A percentile compares a stretch with the other conserved stretches of the same genome.
These are phyloP conservation scores for Scheffersomyces parashehatae DNA, from an alignment of 1,139 yeast genomes.

Conservation along the genomic window DNA sequence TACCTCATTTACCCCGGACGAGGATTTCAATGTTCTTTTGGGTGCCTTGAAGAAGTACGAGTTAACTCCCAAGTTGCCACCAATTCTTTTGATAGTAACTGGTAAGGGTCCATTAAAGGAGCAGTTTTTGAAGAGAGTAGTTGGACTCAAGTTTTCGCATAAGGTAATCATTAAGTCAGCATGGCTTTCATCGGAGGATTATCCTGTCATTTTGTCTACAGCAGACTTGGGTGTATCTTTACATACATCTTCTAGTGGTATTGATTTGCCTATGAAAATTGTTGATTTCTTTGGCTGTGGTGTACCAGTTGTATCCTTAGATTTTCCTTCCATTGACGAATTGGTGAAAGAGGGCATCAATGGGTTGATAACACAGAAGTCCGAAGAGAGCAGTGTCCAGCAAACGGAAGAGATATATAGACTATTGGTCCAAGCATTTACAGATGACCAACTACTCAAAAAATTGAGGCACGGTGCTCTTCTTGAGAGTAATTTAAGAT, in stretches of 20 bases:
- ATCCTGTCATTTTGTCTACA: constrained; percentile 69
- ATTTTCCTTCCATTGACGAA: constrained; percentile 72
- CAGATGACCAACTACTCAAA: constrained; percentile 31
- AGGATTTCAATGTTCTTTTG: constrained; percentile 71
- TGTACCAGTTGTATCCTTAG: constrained; percentile 79
- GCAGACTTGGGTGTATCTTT: constrained; percentile 90
- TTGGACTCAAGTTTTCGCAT: constrained; percentile 35
- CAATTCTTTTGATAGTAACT: constrained; percentile 70
- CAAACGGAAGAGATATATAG: constrained; percentile 51
- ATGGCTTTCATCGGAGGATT: constrained; percentile 81
- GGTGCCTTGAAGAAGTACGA: constrained; percentile 62
- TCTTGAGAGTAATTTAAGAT: constrained; percentile 61
- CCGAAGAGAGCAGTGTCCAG: constrained; percentile 42
- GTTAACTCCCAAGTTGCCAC: constrained; percentile 34
- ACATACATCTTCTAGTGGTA: constrained; percentile 89
- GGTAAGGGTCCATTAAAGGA: constrained; percentile 89
- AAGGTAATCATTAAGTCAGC: constrained; percentile 59
- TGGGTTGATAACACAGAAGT: constrained; percentile 40
- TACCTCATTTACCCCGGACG: constrained; percentile 96
- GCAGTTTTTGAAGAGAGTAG: constrained; percentile 49
- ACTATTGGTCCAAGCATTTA: constrained; percentile 47
- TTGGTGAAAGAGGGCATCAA: constrained; percentile 50
- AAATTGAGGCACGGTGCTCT: constrained; percentile 68
- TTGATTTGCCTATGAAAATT: constrained; percentile 96
- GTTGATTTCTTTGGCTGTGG: constrained; percentile 97